These are phyloP conservation scores for Aphanomyces invadans DNA, from an alignment of 352 stramenopile species.

Conservation along the genomic window DNA sequence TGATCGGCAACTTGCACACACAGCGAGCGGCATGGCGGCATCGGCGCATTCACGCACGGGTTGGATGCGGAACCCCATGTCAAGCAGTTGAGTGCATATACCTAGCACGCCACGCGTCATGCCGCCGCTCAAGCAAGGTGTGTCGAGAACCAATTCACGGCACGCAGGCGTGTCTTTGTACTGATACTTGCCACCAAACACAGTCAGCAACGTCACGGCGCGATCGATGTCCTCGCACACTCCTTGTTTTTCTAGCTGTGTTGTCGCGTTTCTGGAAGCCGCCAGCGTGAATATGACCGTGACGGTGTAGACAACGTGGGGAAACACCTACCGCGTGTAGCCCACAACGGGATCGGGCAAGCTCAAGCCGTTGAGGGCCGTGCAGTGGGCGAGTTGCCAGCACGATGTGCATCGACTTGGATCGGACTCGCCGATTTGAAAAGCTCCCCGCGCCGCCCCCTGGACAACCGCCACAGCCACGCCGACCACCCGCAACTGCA, in stretches of 20 bases:
- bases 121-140: too few relatives aligned
- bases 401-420: constrained; percentile 41
- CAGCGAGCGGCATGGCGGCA: constrained; percentile 59
- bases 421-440: constrained; percentile 39
- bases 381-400: constrained; percentile 50
- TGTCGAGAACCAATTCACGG: constrained; percentile 41
- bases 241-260: constrained; percentile 59
- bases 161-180: constrained; percentile 60
- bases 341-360: constrained; percentile 53
- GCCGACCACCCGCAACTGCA: too few relatives aligned
- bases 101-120: too few relatives aligned
- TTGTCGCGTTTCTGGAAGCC: constrained; percentile 43
- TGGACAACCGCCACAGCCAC: not conserved
- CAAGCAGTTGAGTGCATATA: constrained; percentile 73
- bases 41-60: constrained; percentile 24
- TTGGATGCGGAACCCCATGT: constrained; percentile 46
- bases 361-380: constrained; percentile 56
- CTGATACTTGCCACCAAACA: constrained; percentile 50
- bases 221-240: constrained; percentile 61
- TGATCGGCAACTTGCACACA: constrained; percentile 70
- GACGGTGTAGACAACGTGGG: too few relatives aligned
- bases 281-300: too few relatives aligned
- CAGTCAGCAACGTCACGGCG: constrained; percentile 46
- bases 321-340: constrained; percentile 46
- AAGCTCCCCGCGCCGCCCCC: too few relatives aligned